phyloP scores from a whole-genome alignment of 2,329 filamentous ascomycete species.

The Ophiostoma populinum region DNA sequence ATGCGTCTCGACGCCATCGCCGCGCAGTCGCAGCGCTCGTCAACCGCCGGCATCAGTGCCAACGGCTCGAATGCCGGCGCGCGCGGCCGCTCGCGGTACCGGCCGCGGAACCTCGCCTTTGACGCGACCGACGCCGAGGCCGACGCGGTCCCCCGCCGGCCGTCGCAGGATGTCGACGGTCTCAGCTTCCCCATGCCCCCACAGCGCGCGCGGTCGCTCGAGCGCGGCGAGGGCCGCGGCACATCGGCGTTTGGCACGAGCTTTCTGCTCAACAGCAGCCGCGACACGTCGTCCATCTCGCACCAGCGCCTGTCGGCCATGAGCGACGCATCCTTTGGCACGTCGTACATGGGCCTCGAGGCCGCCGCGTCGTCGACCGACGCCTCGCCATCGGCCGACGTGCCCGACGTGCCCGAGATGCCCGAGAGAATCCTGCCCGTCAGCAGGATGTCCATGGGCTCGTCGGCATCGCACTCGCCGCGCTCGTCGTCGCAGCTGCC shows the following conservation, averaged over 20 bases:
- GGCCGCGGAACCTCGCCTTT: neutral
- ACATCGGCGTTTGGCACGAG: conserved; percentile 2
- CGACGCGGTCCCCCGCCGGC: neutral
- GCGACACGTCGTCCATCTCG: conserved; percentile 6
- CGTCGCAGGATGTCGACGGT: neutral
- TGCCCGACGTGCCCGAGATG: conserved; percentile 3
- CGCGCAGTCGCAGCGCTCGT: conserved; percentile 1
- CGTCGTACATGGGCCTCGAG: neutral
- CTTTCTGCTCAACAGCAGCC: conserved; percentile 9
- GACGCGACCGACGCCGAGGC: neutral
- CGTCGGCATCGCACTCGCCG: no score
- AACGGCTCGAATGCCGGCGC: no score
- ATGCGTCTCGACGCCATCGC: conserved; percentile 8
- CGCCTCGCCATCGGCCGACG: neutral
- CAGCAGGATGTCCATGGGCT: no score
- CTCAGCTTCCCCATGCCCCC: neutral
- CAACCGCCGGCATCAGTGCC: neutral
- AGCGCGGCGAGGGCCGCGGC: conserved; percentile 2
- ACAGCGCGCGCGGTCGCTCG: conserved; percentile 5
- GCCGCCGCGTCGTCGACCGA: neutral
- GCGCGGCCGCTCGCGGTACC: neutral
- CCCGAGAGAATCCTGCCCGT: no score
- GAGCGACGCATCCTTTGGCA: conserved; percentile 1
- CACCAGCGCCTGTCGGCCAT: conserved; percentile 2
- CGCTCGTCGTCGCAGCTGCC: neutral